Evolutionary conservation across 2,329 filamentous ascomycete species (phyloP).

Genomic region (Colletotrichum tamarilloi): DNA sequence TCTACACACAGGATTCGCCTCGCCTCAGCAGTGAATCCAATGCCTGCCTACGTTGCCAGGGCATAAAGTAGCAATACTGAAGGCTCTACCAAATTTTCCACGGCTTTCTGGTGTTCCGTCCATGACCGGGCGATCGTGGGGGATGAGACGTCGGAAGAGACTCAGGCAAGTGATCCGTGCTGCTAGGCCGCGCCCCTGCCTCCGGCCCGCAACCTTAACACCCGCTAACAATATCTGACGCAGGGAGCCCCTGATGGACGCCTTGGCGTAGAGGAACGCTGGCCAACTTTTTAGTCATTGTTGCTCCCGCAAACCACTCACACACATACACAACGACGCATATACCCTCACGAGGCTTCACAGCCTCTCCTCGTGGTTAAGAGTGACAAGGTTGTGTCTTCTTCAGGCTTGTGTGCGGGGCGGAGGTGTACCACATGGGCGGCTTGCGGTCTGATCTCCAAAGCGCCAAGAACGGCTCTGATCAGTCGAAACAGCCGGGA

Average conservation of each 20-base stretch:
- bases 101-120: constrained; percentile 21
- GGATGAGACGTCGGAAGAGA: constrained; percentile 29
- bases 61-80: not conserved
- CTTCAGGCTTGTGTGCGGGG: not conserved
- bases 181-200: not conserved
- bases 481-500: constrained; percentile 33
- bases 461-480: constrained; percentile 32
- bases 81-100: not conserved
- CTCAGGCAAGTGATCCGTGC: constrained; percentile 3
- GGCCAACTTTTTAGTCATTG: not conserved
- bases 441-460: constrained; percentile 25
- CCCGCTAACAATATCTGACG: constrained; percentile 13
- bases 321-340: not conserved
- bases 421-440: not conserved
- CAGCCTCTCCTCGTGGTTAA: not conserved
- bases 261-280: constrained; percentile 8
- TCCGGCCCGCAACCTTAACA: not conserved
- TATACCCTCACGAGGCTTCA: not conserved
- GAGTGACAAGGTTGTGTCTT: not conserved
- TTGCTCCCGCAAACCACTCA: not conserved
- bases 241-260: constrained; percentile 30
- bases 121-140: constrained; percentile 30
- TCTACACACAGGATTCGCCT: not conserved
- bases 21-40: not conserved
- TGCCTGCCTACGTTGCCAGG: not conserved